Evolutionary conservation across 2,329 filamentous ascomycete genomes (phyloP), one percentile per base, ranked within the genome.

Genomic region (Diaporthe vexans): DNA sequence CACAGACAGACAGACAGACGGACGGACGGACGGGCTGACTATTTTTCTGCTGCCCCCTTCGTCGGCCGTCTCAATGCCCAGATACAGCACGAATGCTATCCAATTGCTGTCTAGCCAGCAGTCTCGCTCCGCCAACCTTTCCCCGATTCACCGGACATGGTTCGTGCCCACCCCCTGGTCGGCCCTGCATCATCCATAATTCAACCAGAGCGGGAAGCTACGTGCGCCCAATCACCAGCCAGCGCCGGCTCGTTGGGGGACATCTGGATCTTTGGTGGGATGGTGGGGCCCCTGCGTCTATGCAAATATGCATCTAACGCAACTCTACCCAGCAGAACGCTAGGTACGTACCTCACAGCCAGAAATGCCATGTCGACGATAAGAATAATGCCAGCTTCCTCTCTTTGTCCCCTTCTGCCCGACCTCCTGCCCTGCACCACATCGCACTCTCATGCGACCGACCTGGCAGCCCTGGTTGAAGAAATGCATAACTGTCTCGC

Each of bases 251-350:
- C 73, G 74, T 75, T 75, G 74, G 74, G 73, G 74, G 63, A 71
- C 71, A 29, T 56, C n/a, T 52, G 63, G 35, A 72, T 72, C 70
- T 74, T 74, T 75, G 74, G 74, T 75, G 74, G 73, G 74, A 74
- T 71, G 74, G 74, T 74, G 74, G 74, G 72, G 59, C 21, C 43
- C 43, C 29, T n/a, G 19, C n/a, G 4, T 21, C 24, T 51, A 67
- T 74, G 72, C 33, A 56, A 1, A 13, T 58, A 73, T 63, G 17
- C 24, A 46, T 29, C 24, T 29, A 17, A 13, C n/a, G 1, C 4
- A 1, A 4, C 1, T 4, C 4, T 35, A 19, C 2, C 21, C 15
- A 2, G 29, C 4, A 9, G 21, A 21, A 21, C 19, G 43, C 17
- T 35, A 19, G 37, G 29, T 24, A 51, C 26, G 9, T 35, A 21